Evolutionary conservation across 1,284 basidiomycete genomes (phyloP), one percentile per base, ranked within the genome.

Genomic region (Tremellales sp.): DNA sequence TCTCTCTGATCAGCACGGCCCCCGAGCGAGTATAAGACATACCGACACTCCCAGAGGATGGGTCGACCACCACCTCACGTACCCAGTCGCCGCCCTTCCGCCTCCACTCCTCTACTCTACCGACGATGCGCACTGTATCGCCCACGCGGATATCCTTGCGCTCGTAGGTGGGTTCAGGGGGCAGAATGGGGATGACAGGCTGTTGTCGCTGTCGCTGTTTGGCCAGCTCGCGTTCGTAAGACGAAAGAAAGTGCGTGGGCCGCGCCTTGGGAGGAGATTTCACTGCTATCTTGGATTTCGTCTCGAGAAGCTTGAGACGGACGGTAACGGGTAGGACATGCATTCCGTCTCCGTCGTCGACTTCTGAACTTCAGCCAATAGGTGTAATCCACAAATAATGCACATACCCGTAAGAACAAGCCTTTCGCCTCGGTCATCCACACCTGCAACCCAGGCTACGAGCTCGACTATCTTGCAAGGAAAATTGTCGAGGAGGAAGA

Each of bases 341-440:
- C 16, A 35, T 1, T 1, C 68, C 68, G 37, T 68, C 64, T 1
- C 68, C 68, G 31, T 69, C 68, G 40, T 70, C 68, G 21, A 69
- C 68, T 70, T 27, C 1, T 9, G 10, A 16, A 9, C 16, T 10
- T 1, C 28, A 18, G 41, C 7, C 14, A 21, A 8, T 10, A 33
- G 18, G 12, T 1, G 16, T 29, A 5, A 6, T 4, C 19, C 14
- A 28, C 14, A 21, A 13, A n/a, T 3, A 8, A 5, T 24, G n/a
- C 10, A 48, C 65, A 45, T 35, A 64, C 63, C n/a, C 1, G 55
- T 57, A 12, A 68, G 22, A 2, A 41, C 60, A 49, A 68, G 47
- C 1, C 37, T 39, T 0, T 54, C 36, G 31, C 69, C 68, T 40
- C 62, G 64, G 48, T 60, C 53, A 24, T 65, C 64, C 4, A 68